Base-by-base conservation (phyloP, 2,329 filamentous ascomycete genomes). In the Diaporthe helianthi region DNA sequence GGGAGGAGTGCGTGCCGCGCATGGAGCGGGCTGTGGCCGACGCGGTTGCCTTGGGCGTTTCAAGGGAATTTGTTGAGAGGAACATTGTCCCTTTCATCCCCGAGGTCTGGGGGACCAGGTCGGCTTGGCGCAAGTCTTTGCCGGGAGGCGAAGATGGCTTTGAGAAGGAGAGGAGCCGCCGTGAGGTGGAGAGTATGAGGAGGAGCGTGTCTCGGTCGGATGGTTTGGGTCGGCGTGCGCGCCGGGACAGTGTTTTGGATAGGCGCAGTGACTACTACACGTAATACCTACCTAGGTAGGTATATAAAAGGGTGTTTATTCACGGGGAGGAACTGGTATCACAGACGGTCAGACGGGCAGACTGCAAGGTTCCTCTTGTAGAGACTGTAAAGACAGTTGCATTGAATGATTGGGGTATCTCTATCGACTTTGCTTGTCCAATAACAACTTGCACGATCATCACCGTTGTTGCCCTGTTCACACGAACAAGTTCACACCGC, bases 391-490 rank as follows among this genome's bases (percentile, higher is more conserved):
- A 69, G 51, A 41, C 51, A 55, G 41, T 65, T 69, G 49, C 52
- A 69, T 69, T 54, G 41, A 53, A 49, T 47, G 67, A 66, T 54
- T 46, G 47, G 67, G 69, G 69, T 69, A 69, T 71, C 67, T 71
- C 63, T 71, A 66, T 71, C 61, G 65, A 63, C 53, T 63, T 36
- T 69, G 54, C 67, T 66, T 12, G 31, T 55, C 36, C 22, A 64
- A 52, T 29, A 51, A 65, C 29, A 46, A 55, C 15, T 53, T 55
- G 29, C 54, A 46, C 33, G 53, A 44, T 55, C n/a, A 67, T 41
- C 44, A 29, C 67, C 67, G 58, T 33, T 22, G 58, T 33, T 22
- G 58, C 26, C 46, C 55, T 38, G 41, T 49, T 44, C 53, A 67
- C 36, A 24, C 22, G 61, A 44, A 41, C 26, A 49, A 10, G 19